Percentiles rank a stretch among this genome's conserved stretches.
Conservation (phyloP, 83 land plant species). For the Isoetes engelmannii region DNA sequence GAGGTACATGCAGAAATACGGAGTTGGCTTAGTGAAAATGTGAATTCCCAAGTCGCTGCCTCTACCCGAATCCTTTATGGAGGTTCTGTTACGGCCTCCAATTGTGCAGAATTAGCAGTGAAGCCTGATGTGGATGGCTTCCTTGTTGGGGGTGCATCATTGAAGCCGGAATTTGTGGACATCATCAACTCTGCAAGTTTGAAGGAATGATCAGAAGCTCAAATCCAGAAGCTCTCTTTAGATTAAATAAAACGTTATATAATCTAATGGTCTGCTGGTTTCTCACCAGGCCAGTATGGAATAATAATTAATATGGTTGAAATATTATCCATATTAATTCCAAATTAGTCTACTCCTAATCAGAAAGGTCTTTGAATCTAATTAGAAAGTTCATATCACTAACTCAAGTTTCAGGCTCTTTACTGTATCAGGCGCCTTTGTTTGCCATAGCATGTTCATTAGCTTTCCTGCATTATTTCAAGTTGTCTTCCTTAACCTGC, state of each 20-base stretch:
- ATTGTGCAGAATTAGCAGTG: conserved; percentile 61
- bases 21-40: conserved; percentile 57
- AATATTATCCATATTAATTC: too few relatives aligned
- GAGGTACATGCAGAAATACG: conserved; percentile 76
- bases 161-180: conserved; percentile 53
- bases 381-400: too few relatives aligned
- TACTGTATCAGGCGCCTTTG: too few relatives aligned
- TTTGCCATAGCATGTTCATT: too few relatives aligned
- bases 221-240: not conserved
- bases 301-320: too few relatives aligned
- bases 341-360: too few relatives aligned
- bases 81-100: conserved; percentile 88
- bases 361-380: too few relatives aligned
- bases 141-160: conserved; percentile 91
- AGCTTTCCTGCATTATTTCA: too few relatives aligned
- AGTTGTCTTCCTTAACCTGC: too few relatives aligned
- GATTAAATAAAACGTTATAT: not conserved
- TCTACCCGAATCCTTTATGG: conserved; percentile 74
- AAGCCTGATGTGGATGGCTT: conserved; percentile 91
- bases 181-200: conserved; percentile 37
- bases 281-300: too few relatives aligned
- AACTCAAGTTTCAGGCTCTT: too few relatives aligned
- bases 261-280: too few relatives aligned
- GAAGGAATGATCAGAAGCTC: conserved; percentile 8
- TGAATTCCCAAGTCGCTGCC: conserved; percentile 64